Percentiles rank a stretch among this genome's conserved stretches.
Conservation (phyloP, 495 filamentous ascomycete genomes). For the Polyplosphaeria fusca region DNA sequence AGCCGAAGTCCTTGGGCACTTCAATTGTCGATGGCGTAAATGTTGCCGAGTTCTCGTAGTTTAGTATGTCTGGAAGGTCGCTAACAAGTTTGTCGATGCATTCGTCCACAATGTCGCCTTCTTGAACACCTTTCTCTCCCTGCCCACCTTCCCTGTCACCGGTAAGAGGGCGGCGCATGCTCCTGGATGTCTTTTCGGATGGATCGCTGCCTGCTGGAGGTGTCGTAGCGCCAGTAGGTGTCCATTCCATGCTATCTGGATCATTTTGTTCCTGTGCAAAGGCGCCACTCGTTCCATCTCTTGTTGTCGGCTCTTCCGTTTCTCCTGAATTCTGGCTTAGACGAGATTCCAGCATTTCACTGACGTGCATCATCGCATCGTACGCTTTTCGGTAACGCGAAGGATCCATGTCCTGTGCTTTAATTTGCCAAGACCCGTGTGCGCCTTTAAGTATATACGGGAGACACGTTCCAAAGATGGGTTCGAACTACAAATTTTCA, state of each 20-base stretch:
- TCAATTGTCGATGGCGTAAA: slow-evolving; percentile 35
- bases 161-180: slow-evolving; percentile 13
- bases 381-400: slow-evolving; percentile 31
- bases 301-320: not conserved
- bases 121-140: slow-evolving; percentile 13
- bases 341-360: slow-evolving; percentile 22
- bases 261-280: slow-evolving; percentile 11
- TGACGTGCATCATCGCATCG: slow-evolving; percentile 30
- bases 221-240: slow-evolving; percentile 17
- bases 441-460: no score
- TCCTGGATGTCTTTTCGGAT: slow-evolving; percentile 8
- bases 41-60: slow-evolving; percentile 24
- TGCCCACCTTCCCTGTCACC: slow-evolving; percentile 9
- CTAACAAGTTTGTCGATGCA: slow-evolving; percentile 32
- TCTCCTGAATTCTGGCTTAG: slow-evolving; percentile 7
- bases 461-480: no score
- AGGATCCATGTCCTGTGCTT: slow-evolving; percentile 25
- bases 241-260: slow-evolving; percentile 35
- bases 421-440: no score
- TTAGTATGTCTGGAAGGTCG: slow-evolving; percentile 29
- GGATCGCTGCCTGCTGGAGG: slow-evolving; percentile 19
- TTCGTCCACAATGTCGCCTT: slow-evolving; percentile 29
- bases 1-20: slow-evolving; percentile 33
- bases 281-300: not conserved
- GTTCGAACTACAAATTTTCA: no score